These are phyloP conservation scores for Parastagonospora nodorum DNA, from an alignment of 2,329 filamentous ascomycete species.

Conservation along the genomic window DNA sequence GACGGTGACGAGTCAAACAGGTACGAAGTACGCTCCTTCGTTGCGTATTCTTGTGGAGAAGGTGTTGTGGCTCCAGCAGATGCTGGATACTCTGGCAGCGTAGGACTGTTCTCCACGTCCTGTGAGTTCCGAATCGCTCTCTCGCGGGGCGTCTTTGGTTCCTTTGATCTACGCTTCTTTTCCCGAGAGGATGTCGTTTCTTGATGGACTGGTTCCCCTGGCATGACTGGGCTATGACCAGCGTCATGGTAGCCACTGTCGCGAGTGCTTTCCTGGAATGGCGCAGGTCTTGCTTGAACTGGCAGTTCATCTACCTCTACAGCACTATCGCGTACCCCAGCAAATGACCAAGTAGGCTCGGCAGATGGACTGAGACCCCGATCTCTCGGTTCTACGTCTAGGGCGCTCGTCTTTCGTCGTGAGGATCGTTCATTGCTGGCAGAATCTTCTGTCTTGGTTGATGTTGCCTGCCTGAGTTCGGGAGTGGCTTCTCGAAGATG, in stretches of 20 bases:
- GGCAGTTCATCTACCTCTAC: constrained; percentile 53
- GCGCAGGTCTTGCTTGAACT: constrained; percentile 34
- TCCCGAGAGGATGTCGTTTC: constrained; percentile 19
- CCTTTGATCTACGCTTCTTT: constrained; percentile 27
- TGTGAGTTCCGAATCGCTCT: constrained; percentile 12
- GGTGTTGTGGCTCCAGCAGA: constrained; percentile 24
- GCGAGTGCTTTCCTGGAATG: constrained; percentile 37
- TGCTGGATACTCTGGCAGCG: constrained; percentile 28
- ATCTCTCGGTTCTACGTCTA: constrained; percentile 3
- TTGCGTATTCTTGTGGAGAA: constrained; percentile 38
- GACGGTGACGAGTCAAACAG: constrained; percentile 46
- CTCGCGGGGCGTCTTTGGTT: constrained; percentile 23
- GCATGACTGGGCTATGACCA: constrained; percentile 17
- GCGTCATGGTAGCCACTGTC: constrained; percentile 52
- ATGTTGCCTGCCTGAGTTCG: neutral
- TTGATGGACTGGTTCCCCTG: constrained; percentile 12
- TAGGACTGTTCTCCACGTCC: constrained; percentile 28
- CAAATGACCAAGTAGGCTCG: constrained; percentile 45
- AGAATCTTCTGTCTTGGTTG: constrained; percentile 3
- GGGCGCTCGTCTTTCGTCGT: no score
- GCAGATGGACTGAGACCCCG: constrained; percentile 12
- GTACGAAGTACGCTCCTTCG: constrained; percentile 43
- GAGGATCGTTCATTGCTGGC: neutral
- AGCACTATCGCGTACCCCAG: constrained; percentile 51
- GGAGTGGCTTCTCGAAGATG: constrained; percentile 3